Evolutionary conservation across 192 early-diverging fungal genomes (phyloP), one percentile per base, ranked within the genome.

Genomic region (Backusella australiensis): DNA sequence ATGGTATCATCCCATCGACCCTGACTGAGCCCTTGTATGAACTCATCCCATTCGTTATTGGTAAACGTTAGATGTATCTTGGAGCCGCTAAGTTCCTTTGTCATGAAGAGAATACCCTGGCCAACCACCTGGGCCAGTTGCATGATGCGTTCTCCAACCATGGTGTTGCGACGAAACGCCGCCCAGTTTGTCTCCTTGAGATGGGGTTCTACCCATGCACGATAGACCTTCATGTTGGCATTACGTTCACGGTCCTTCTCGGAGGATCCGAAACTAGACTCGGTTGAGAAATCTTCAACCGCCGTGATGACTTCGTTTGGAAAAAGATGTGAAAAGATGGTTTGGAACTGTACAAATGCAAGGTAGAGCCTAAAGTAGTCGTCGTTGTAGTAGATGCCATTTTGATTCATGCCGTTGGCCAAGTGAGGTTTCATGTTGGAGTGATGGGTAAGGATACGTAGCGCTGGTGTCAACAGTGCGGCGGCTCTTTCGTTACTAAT

Each of bases 31-130:
- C 82, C 78, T 12, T 70, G 44, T 9, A 83, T 69, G 34, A 83
- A 83, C 44, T 78, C 82, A 39, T 83, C 82, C 82, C 82, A 83
- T 69, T 83, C 82, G 34, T 75, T 77, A 36, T 83, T 83, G 0
- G 82, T 83, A 38, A 83, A 83, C 15, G 82, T 83, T 17, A 83
- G 46, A 36, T 83, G 82, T 8, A 86, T 56, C 56, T 86, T 86
- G 0, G 83, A 82, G 15, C 85, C 85, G n/a, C 80, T 82, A 8
- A 86, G 49, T 74, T 86, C 85, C 52, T 86, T 86, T 21, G 85
- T 86, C 85, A 86, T 82, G 15, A 86, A 44, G 12, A 86, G 63
- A 8, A 86, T 78, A 5, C 85, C 85, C 56, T 84, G 75, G n/a
- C 85, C 85, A 7, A 84, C 69, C 8, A 78, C 63, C 67, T 80